Base-by-base conservation (phyloP, 495 filamentous ascomycete genomes). In the Collariella sp. region DNA sequence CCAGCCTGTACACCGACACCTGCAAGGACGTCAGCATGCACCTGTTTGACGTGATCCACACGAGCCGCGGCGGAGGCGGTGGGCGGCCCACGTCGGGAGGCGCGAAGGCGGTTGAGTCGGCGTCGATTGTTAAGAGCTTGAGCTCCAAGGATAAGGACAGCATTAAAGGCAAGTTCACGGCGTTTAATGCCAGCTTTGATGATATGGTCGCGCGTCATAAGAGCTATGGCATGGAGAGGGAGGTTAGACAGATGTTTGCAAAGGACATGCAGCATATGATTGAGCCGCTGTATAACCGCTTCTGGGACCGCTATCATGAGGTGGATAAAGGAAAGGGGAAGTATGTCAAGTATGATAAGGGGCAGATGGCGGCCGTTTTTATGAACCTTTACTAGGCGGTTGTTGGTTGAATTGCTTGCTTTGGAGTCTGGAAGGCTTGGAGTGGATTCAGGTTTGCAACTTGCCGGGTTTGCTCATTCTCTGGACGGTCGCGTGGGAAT, bases 281-380 rank as follows among this genome's bases (percentile, higher is more conserved):
- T 41, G 91, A 96, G 72, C 90, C 94, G 42, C 78, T 99, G 16
- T 99, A 99, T 75, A 82, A 82, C 46, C 80, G 94, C 12, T 99
- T 97, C 72, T 96, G 89, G 77, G 94, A 97, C 72, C 83, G 91
- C 18, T 99, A 99, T 71, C 91, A 96, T 67, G 93, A 97, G 73
- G 78, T 96, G 59, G 95, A 97, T 71, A 96, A 93, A 71, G 90
- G 93, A 31, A 88, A 88, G 67, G 89, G 89, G 54, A 97, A 97
- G 72, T 95, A 97, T 71, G 89, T 91, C 70, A 95, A 91, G 75
- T 97, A 93, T 66, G 90, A 96, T 71, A 96, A 96, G 72, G 78
- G 76, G 16, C 69, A 68, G 2, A 78, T 84, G 46, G 74, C 79
- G 16, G 73, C 72, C 29, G 72, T 83, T 31, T 79, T 83, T 61